Percentiles rank a stretch among this genome's conserved stretches.
phyloP scores from a whole-genome alignment of 768 basidiomycete species.

The Mrakia frigida region DNA sequence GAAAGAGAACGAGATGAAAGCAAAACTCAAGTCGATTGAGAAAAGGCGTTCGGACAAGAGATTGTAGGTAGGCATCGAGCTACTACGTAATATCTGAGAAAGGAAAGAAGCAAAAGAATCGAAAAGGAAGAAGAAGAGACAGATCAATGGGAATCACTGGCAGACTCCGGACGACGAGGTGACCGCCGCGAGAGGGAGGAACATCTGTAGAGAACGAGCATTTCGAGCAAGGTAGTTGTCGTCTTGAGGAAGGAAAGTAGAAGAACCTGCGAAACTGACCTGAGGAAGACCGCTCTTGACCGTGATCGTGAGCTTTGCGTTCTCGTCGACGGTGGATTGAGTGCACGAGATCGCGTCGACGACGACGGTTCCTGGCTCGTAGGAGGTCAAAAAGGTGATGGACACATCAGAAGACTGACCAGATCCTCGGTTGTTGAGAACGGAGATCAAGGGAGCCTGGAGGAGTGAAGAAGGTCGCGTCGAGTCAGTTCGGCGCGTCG shows the following conservation, averaged over 20 bases:
- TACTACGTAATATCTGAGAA: too few relatives aligned
- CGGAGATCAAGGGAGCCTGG: slow-evolving; percentile 14
- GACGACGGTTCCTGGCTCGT: slow-evolving; percentile 14
- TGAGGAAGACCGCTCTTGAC: neutral
- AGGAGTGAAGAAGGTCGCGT: neutral
- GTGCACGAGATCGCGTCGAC: slow-evolving; percentile 17
- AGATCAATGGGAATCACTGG: neutral
- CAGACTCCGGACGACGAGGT: neutral
- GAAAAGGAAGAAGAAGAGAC: neutral
- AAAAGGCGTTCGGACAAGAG: too few relatives aligned
- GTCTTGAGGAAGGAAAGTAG: neutral
- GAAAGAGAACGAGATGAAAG: too few relatives aligned
- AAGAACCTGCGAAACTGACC: slow-evolving; percentile 8
- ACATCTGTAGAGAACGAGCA: neutral
- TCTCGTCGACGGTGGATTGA: neutral
- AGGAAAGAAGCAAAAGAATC: neutral
- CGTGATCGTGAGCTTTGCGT: neutral
- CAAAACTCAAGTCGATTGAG: too few relatives aligned
- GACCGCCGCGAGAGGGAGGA: slow-evolving; percentile 18
- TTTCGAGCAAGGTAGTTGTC: neutral
- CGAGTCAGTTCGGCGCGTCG: neutral
- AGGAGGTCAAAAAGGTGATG: neutral
- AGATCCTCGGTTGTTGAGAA: slow-evolving; percentile 24
- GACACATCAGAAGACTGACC: neutral
- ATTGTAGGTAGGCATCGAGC: too few relatives aligned